Base-by-base conservation (phyloP, 192 early-diverging fungal species). In the Coemansia sp. region DNA sequence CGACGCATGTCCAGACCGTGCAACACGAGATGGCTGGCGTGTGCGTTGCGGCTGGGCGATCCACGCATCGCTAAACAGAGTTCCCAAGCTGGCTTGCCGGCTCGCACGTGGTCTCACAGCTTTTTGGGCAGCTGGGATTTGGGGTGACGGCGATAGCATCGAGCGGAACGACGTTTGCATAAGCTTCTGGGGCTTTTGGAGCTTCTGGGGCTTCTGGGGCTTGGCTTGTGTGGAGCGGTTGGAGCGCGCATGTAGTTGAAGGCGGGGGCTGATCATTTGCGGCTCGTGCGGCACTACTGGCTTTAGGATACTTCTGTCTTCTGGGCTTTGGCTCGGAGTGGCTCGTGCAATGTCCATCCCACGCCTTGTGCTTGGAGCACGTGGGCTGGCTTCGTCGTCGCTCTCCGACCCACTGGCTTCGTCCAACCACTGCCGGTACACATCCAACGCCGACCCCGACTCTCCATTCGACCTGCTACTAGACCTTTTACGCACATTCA, bases 361-460 rank as follows among this genome's bases (percentile, higher is more conserved):
- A 50, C 7, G 49, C 3, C 8, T 50, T 11, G 19, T 20, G 27
- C 8, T 22, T 11, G 16, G 22, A 22, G 22, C 22, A 22, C 22
- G 51, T 27, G 47, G 12, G 47, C n/a, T n/a, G 32, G 32, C 32
- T 32, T 32, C 32, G 41, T 55, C 58, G n/a, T 57, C 59, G 54
- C 50, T 38, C 9, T 43, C 50, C 0, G 47, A 41, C 22, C 66
- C 65, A 54, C 69, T 71, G 24, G 45, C 52, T 24, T 71, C 64
- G 18, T 71, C 59, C 52, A 77, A 58, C 74, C 74, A 77, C 27
- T 64, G 24, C 38, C 69, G 74, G 49, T 77, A 77, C 22, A 29
- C 51, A 20, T 77, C 65, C 16, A 77, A 29, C 22, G 69, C 67
- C 16, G 73, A 61, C 13, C 24, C 7, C 4, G 29, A 32, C 32